Percentiles rank a stretch among this genome's conserved stretches.
These are phyloP conservation scores for Alternaria gansuensis DNA, from an alignment of 2,329 filamentous ascomycete genomes.

Conservation along the genomic window DNA sequence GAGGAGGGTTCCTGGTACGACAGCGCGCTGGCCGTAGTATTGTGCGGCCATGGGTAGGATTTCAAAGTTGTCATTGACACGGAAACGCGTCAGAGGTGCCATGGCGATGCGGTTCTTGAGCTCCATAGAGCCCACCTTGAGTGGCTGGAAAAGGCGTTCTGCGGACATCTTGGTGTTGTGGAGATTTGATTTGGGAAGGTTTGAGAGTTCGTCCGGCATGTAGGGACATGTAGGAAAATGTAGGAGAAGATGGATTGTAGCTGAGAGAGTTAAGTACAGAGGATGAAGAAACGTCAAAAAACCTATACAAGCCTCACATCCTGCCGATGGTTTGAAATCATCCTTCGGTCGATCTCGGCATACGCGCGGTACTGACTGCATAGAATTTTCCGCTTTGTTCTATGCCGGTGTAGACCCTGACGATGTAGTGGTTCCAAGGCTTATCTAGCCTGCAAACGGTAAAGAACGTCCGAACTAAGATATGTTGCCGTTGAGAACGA, in stretches of 20 bases:
- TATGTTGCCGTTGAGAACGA: slow-evolving; percentile 3
- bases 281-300: neutral
- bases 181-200: neutral
- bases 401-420: neutral
- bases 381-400: slow-evolving; percentile 25
- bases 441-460: neutral
- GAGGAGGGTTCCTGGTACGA: slow-evolving; percentile 64
- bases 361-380: slow-evolving; percentile 2
- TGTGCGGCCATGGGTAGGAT: slow-evolving; percentile 56
- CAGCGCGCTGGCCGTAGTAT: slow-evolving; percentile 65
- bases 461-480: neutral
- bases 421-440: neutral
- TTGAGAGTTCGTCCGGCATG: neutral
- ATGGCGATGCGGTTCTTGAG: slow-evolving; percentile 50
- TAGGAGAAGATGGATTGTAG: neutral
- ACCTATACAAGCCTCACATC: slow-evolving; percentile 17
- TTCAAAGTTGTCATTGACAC: slow-evolving; percentile 59
- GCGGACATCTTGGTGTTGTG: slow-evolving; percentile 34
- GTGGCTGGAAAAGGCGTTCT: slow-evolving; percentile 48
- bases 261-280: neutral
- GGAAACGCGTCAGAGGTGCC: slow-evolving; percentile 53
- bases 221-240: neutral
- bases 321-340: slow-evolving; percentile 21
- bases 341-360: slow-evolving; percentile 27
- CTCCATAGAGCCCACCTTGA: slow-evolving; percentile 47